Evolutionary conservation across 1,284 basidiomycete genomes (phyloP).

Genomic region (Ganoderma leucocontextum): DNA sequence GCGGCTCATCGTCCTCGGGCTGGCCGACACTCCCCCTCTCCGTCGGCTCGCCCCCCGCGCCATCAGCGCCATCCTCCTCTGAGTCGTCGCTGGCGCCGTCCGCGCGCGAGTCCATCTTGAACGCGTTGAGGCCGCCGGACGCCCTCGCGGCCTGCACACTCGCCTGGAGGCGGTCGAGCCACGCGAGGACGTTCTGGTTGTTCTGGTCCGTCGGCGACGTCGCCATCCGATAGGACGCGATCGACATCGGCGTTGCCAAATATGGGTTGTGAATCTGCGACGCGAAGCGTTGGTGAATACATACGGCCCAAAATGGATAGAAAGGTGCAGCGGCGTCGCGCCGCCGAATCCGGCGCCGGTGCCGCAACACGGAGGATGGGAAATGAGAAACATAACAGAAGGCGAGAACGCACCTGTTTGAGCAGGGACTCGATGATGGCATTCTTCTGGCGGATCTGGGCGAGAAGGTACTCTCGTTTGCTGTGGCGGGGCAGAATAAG

Average conservation of each 20-base stretch:
- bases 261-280: slow-evolving; percentile 79
- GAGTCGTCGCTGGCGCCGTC: slow-evolving; percentile 34
- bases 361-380: neutral
- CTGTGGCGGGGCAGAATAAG: slow-evolving; percentile 51
- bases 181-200: slow-evolving; percentile 73
- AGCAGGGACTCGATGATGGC: slow-evolving; percentile 81
- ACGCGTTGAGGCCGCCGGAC: slow-evolving; percentile 46
- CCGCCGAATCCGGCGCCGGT: slow-evolving; percentile 6
- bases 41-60: slow-evolving; percentile 35
- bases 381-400: neutral
- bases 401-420: slow-evolving; percentile 64
- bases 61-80: slow-evolving; percentile 35
- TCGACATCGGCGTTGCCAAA: slow-evolving; percentile 76
- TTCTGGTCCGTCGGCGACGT: slow-evolving; percentile 75
- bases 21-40: slow-evolving; percentile 39
- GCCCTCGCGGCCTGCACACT: slow-evolving; percentile 44
- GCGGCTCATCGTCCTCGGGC: slow-evolving; percentile 41
- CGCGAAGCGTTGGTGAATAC: slow-evolving; percentile 11
- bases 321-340: neutral
- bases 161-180: slow-evolving; percentile 63
- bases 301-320: slow-evolving; percentile 9
- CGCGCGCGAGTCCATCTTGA: slow-evolving; percentile 51
- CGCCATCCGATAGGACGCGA: slow-evolving; percentile 77
- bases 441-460: slow-evolving; percentile 85
- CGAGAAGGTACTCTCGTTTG: slow-evolving; percentile 82